phyloP scores from a whole-genome alignment of 768 basidiomycete genomes.

The Kwoniella sp. region DNA sequence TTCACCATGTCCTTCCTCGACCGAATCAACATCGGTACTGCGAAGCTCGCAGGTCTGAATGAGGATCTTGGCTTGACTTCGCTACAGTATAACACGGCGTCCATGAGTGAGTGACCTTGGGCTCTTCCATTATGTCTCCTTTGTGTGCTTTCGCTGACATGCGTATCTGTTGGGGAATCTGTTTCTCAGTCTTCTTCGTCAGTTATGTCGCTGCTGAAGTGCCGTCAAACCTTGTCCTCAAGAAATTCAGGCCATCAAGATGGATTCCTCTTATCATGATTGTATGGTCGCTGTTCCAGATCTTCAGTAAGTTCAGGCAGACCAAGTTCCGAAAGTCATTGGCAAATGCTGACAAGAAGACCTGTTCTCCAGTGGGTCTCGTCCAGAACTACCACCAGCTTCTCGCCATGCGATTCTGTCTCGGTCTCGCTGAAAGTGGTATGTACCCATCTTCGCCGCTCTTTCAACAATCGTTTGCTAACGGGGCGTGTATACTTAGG shows the following conservation, averaged over 20 bases:
- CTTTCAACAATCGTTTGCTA: background rate
- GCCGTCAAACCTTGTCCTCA: conserved; percentile 52
- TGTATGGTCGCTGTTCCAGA: conserved; percentile 52
- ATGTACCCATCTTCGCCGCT: background rate
- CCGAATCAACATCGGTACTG: conserved; percentile 53
- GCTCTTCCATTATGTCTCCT: background rate
- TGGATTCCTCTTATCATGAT: conserved; percentile 55
- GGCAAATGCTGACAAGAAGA: too few species aligned
- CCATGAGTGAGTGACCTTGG: conserved; percentile 38
- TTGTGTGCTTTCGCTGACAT: background rate
- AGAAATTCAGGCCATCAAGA: conserved; percentile 49
- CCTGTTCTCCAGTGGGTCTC: conserved; percentile 51
- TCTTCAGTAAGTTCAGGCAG: conserved; percentile 47
- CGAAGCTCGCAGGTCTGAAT: conserved; percentile 44
- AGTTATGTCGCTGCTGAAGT: conserved; percentile 53
- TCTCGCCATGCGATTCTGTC: conserved; percentile 50
- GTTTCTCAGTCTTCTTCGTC: conserved; percentile 34
- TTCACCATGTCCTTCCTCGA: conserved; percentile 55
- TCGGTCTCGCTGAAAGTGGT: conserved; percentile 48
- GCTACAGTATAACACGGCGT: conserved; percentile 48
- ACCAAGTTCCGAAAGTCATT: background rate
- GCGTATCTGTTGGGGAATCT: background rate
- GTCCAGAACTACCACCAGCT: conserved; percentile 50
- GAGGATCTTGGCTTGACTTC: conserved; percentile 44
- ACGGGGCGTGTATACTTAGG: conserved; percentile 10